Evolutionary conservation across 129 eudicot genomes (phyloP).

Genomic region (Arctium lappa): DNA sequence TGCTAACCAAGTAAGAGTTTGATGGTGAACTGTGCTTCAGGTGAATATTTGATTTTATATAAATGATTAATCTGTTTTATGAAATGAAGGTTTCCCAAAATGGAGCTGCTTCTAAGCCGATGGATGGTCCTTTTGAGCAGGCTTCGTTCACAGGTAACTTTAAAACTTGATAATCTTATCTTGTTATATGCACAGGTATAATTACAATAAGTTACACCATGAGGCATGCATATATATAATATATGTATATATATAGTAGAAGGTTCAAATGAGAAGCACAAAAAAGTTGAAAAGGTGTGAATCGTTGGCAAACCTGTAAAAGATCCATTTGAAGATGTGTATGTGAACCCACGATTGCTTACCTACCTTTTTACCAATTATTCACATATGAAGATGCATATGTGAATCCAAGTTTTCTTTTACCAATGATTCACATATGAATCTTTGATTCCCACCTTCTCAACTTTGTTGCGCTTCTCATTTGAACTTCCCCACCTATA

Average conservation of each 20-base stretch:
- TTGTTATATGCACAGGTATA: background rate
- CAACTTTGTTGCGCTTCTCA: no score
- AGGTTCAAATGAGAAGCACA: background rate
- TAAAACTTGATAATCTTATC: background rate
- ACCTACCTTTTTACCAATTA: no score
- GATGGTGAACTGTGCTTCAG: constrained; percentile 1
- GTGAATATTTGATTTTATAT: background rate
- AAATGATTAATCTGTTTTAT: background rate
- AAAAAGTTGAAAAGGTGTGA: background rate
- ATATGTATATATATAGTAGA: no score
- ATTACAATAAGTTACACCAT: background rate
- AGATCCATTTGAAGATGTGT: no score
- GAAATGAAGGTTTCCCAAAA: constrained; percentile 61
- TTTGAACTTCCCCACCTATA: no score
- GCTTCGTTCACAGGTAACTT: constrained; percentile 52
- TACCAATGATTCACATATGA: no score
- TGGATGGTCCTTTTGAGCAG: constrained; percentile 43
- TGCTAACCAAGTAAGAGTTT: constrained; percentile 47
- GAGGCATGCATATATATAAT: background rate
- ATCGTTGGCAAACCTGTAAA: no score
- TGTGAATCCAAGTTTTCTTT: no score
- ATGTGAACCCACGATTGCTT: no score
- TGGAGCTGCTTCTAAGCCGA: constrained; percentile 61
- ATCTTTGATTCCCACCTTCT: no score
- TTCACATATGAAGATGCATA: no score